Percentiles rank a stretch among this genome's conserved stretches.
These are phyloP conservation scores for Nannochloropsis granulata DNA, from an alignment of 108 stramenopile genomes.

Conservation along the genomic window DNA sequence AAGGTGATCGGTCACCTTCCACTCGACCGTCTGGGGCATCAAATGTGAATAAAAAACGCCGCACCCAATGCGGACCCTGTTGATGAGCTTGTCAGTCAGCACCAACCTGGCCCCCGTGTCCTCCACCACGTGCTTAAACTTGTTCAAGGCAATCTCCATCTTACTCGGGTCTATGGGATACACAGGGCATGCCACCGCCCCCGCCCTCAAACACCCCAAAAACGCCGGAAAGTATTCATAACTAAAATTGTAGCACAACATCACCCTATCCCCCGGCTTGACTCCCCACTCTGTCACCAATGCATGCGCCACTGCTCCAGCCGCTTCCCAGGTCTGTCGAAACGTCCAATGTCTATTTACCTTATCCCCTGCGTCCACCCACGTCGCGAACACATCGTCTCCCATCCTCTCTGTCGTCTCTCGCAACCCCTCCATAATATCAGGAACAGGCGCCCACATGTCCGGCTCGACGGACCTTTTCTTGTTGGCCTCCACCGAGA, in stretches of 20 bases:
- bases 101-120: neutral
- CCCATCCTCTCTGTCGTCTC: neutral
- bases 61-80: neutral
- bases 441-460: neutral
- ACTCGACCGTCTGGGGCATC: neutral
- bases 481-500: neutral
- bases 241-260: constrained; percentile 89
- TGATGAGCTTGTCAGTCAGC: neutral
- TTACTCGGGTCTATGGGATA: constrained; percentile 29
- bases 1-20: neutral
- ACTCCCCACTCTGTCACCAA: neutral
- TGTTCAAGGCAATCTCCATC: constrained; percentile 22
- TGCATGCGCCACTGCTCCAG: neutral
- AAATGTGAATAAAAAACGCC: neutral
- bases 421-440: neutral
- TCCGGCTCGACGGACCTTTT: neutral
- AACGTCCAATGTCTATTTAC: neutral
- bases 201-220: constrained; percentile 65
- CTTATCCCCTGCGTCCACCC: neutral
- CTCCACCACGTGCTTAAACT: constrained; percentile 2
- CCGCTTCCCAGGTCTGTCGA: neutral
- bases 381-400: neutral
- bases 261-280: constrained; percentile 43
- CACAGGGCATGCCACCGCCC: constrained; percentile 40
- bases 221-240: constrained; percentile 84